Evolutionary conservation across 2,329 filamentous ascomycete species (phyloP).

Genomic region (Beauveria brongniartii): DNA sequence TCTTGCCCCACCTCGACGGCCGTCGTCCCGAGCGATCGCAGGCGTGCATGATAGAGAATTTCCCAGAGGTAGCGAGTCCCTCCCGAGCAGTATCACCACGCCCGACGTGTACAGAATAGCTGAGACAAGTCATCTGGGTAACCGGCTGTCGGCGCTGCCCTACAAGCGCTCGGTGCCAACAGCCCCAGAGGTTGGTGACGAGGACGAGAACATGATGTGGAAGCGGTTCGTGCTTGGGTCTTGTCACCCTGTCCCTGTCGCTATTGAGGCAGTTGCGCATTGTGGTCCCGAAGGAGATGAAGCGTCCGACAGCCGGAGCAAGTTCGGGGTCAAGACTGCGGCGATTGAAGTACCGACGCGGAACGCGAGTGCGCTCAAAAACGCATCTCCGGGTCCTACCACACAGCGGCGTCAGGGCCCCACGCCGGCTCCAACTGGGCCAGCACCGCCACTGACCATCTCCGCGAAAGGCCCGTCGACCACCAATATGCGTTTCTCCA

Average conservation of each 20-base stretch:
- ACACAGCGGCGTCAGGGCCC: background rate
- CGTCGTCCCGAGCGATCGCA: background rate
- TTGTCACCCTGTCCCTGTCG: background rate
- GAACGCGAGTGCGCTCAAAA: background rate
- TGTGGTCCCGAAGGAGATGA: background rate
- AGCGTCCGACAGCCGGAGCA: background rate
- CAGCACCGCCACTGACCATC: slow-evolving; percentile 3
- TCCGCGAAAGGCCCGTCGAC: background rate
- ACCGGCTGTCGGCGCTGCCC: background rate
- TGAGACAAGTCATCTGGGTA: background rate
- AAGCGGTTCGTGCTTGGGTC: background rate
- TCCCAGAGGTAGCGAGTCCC: background rate
- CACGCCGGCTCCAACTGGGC: slow-evolving; percentile 1
- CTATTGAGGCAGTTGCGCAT: background rate
- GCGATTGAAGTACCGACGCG: background rate
- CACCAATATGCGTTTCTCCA: background rate
- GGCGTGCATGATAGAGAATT: background rate
- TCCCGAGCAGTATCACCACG: slow-evolving; percentile 1
- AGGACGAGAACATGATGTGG: slow-evolving; percentile 5
- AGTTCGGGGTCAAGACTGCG: background rate
- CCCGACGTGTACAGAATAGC: background rate
- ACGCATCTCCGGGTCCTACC: background rate
- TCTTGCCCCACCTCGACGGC: background rate
- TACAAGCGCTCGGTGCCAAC: background rate
- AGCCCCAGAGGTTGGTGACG: background rate